phyloP scores from a whole-genome alignment of 164 flowering plant species.

The Aristolochia fimbriata region DNA sequence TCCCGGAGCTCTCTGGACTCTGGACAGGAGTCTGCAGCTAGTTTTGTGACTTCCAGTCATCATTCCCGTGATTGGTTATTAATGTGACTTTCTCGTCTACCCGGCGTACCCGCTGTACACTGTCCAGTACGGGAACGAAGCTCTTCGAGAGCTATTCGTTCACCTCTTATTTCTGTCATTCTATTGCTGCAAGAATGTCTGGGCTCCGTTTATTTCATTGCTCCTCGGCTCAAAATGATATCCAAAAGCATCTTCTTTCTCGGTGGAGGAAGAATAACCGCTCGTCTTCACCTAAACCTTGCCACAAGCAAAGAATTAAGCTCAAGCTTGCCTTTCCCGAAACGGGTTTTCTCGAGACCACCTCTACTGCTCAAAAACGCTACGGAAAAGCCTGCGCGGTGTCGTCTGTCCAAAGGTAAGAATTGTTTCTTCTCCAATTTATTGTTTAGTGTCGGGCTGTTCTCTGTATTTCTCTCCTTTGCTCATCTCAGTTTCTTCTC shows the following conservation, averaged over 20 bases:
- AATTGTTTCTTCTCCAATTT: neutral
- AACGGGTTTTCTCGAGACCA: slow-evolving; percentile 1
- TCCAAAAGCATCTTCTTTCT: slow-evolving; percentile 1
- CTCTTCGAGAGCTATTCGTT: too few relatives aligned
- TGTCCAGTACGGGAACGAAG: too few relatives aligned
- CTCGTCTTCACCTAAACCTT: neutral
- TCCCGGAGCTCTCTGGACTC: too few relatives aligned
- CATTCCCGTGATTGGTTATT: too few relatives aligned
- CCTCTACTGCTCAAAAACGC: neutral
- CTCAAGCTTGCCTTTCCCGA: slow-evolving; percentile 7
- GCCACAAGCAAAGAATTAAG: slow-evolving; percentile 6
- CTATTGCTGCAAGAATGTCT: neutral
- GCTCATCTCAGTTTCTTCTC: neutral
- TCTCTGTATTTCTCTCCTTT: neutral
- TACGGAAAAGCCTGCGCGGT: slow-evolving; percentile 8
- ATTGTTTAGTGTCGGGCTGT: slow-evolving; percentile 4
- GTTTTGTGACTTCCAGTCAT: too few relatives aligned
- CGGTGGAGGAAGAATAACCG: slow-evolving; percentile 5
- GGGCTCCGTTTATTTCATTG: slow-evolving; percentile 17
- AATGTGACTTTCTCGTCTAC: too few relatives aligned
- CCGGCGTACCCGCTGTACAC: too few relatives aligned
- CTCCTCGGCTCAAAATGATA: slow-evolving; percentile 2
- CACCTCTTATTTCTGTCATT: too few relatives aligned
- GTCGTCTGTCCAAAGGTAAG: slow-evolving; percentile 21
- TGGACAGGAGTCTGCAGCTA: too few relatives aligned